These are phyloP conservation scores for Suhomyces bokatorum DNA, from an alignment of 1,139 yeast species.

Conservation along the genomic window DNA sequence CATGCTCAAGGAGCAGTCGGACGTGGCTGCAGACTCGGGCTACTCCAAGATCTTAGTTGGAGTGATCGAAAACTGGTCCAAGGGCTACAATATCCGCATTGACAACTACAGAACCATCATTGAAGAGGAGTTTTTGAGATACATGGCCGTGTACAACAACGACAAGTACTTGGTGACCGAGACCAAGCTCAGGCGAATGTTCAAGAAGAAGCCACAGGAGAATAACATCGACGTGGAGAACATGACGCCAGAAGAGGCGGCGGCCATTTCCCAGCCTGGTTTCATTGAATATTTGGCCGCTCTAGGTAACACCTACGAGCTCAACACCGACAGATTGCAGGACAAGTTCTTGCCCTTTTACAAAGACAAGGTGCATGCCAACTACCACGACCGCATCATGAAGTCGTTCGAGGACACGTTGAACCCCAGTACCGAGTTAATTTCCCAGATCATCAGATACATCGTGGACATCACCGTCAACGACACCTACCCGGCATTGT, in stretches of 20 bases:
- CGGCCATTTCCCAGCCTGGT: slow-evolving; percentile 70
- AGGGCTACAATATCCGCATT: slow-evolving; percentile 61
- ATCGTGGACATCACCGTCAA: slow-evolving; percentile 69
- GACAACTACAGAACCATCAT: slow-evolving; percentile 58
- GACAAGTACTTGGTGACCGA: slow-evolving; percentile 41
- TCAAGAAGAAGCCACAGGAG: slow-evolving; percentile 32
- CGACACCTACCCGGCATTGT: slow-evolving; percentile 54
- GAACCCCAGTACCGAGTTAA: slow-evolving; percentile 76
- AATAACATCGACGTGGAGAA: slow-evolving; percentile 37
- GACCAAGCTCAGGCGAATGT: slow-evolving; percentile 46
- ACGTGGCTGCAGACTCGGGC: slow-evolving; percentile 85
- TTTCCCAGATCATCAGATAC: slow-evolving; percentile 66
- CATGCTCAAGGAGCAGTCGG: slow-evolving; percentile 89
- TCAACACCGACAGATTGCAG: slow-evolving; percentile 77
- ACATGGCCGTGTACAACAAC: slow-evolving; percentile 46
- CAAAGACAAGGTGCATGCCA: slow-evolving; percentile 63
- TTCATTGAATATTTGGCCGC: slow-evolving; percentile 81
- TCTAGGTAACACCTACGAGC: slow-evolving; percentile 79
- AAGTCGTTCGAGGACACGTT: slow-evolving; percentile 61
- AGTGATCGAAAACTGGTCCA: slow-evolving; percentile 76
- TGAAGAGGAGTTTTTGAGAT: slow-evolving; percentile 54
- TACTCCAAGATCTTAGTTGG: slow-evolving; percentile 81
- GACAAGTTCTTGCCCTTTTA: slow-evolving; percentile 72
- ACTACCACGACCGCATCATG: slow-evolving; percentile 57
- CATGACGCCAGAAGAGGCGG: slow-evolving; percentile 47